Evolutionary conservation across 2,329 filamentous ascomycete species (phyloP), one percentile per base, ranked within the genome.

Genomic region (Hymenoscyphus occultus): DNA sequence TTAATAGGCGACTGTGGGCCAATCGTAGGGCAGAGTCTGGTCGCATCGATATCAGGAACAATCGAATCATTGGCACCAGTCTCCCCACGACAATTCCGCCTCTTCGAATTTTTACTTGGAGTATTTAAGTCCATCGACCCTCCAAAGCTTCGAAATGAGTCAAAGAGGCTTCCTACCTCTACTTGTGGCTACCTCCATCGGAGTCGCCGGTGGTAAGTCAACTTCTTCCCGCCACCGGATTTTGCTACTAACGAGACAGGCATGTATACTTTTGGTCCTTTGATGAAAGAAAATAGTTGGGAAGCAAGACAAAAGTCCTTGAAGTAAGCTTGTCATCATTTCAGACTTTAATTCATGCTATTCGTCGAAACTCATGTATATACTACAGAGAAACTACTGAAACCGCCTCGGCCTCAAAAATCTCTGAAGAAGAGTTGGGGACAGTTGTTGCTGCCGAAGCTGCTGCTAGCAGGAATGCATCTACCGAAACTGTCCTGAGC

Each of bases 401-500:
- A 57, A 31, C 32, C n/a, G 31, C 32, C 28, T 56, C 32, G 3
- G n/a, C 45, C 19, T 54, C 48, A 1, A 57, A 57, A 39, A 5
- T 32, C 14, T 35, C 56, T 3, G 56, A 39, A 35, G 32, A 57
- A 57, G 32, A 39, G 7, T n/a, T 39, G 56, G n/a, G n/a, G 19
- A 35, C 19, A 13, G 28, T 35, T 14, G 32, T 31, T 6, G 14
- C 56, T 57, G 56, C 31, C 3, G 32, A 57, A 57, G 31, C 56
- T 35, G 28, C 31, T 2, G 66, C 70, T 35, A 72, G 65, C 66
- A 68, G 65, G 42, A 61, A 62, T 64, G 56, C 64, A 60, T 60
- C 69, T 39, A 71, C 66, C 16, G 59, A 69, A 35, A 57, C 68
- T 39, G 62, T 64, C 13, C 58, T 72, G 60, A 65, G 67, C 13